Evolutionary conservation across 257 asterid species (phyloP).

Genomic region (Nicotiana noctiflora): DNA sequence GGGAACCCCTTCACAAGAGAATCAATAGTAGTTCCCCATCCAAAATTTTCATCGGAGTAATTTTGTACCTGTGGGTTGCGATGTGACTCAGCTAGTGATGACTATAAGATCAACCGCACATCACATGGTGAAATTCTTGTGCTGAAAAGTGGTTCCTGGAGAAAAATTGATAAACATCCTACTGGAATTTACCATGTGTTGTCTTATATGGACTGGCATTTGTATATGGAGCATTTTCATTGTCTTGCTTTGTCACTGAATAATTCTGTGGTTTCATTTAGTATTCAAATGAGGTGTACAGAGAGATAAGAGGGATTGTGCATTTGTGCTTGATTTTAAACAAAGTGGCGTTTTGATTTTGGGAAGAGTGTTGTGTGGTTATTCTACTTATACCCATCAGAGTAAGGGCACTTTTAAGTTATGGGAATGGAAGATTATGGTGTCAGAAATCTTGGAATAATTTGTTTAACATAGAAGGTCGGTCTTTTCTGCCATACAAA

Average conservation of each 20-base stretch:
- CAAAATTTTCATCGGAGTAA: background rate
- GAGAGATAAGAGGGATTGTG: background rate
- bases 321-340: background rate
- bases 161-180: background rate
- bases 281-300: background rate
- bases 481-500: background rate
- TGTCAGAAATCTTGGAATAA: background rate
- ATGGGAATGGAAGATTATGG: background rate
- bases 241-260: background rate
- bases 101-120: background rate
- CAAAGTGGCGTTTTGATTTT: background rate
- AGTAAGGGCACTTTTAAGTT: background rate
- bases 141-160: background rate
- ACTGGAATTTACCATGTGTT: background rate
- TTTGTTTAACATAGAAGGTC: background rate
- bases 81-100: background rate
- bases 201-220: background rate
- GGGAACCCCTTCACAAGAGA: background rate
- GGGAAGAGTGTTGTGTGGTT: background rate
- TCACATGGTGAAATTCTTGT: background rate
- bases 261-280: background rate
- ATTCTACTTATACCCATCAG: background rate
- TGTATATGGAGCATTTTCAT: background rate
- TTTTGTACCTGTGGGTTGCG: background rate
- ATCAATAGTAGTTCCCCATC: background rate